Evolutionary conservation across 2,329 filamentous ascomycete genomes (phyloP).

Genomic region (Ceratocystis colombiana): DNA sequence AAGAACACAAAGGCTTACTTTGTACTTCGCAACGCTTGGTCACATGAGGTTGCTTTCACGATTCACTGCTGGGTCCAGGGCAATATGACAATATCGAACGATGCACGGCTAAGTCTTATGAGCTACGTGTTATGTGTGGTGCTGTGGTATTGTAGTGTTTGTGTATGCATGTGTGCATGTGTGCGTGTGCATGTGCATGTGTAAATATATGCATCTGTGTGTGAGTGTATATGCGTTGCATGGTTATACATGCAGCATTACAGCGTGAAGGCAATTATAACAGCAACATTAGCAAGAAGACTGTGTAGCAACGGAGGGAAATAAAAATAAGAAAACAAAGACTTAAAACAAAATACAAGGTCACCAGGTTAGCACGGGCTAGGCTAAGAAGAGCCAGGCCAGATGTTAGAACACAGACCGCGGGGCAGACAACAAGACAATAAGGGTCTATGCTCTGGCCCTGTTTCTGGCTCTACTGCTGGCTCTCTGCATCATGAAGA

Average conservation of each 20-base stretch:
- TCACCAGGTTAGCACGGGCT: not conserved
- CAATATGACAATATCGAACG: not conserved
- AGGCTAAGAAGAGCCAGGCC: no score
- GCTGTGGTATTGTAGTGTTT: not conserved
- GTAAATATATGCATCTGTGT: not conserved
- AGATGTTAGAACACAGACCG: not conserved
- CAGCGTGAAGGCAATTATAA: conserved; percentile 9
- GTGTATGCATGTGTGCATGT: not conserved
- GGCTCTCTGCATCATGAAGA: no score
- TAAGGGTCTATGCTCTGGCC: no score
- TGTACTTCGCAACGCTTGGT: not conserved
- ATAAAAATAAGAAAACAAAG: conserved; percentile 12
- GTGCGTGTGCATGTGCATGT: not conserved
- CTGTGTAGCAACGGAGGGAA: conserved; percentile 3
- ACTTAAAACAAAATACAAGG: not conserved
- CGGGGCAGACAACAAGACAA: conserved; percentile 1
- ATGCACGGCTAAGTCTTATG: not conserved
- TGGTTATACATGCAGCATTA: conserved; percentile 9
- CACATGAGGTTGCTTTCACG: conserved; percentile 12
- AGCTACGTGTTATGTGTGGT: no score
- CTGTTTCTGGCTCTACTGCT: not conserved
- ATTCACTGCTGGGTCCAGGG: not conserved
- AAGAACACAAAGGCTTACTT: not conserved
- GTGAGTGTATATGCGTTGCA: not conserved
- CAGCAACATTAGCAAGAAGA: conserved; percentile 6